Conservation (phyloP, 371 early-diverging fungal genomes). For the Mortierella sp. region DNA sequence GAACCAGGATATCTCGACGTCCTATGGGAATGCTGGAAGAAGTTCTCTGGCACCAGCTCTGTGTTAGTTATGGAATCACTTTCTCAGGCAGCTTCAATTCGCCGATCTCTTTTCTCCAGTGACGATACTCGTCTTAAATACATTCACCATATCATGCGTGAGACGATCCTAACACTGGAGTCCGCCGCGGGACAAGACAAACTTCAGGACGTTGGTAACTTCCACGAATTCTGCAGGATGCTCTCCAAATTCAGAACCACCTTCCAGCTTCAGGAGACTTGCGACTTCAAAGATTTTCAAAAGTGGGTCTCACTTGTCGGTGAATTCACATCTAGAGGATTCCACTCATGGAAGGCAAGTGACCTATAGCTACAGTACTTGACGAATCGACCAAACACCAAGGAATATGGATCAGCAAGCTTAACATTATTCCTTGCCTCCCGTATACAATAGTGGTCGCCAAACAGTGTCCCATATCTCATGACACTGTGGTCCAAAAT, state of each 20-base stretch:
- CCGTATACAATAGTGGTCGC: slow-evolving; percentile 66
- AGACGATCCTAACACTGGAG: slow-evolving; percentile 74
- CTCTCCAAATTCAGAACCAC: slow-evolving; percentile 84
- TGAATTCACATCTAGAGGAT: slow-evolving; percentile 78
- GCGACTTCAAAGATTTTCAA: slow-evolving; percentile 72
- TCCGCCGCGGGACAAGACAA: slow-evolving; percentile 62
- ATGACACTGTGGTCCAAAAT: slow-evolving; percentile 88
- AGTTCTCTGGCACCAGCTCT: slow-evolving; percentile 20
- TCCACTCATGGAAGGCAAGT: slow-evolving; percentile 78
- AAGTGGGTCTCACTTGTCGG: slow-evolving; percentile 81
- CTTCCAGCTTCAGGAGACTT: slow-evolving; percentile 81
- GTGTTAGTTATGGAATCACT: slow-evolving; percentile 83
- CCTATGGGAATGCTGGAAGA: slow-evolving; percentile 77
- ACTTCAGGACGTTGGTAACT: slow-evolving; percentile 79
- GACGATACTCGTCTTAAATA: slow-evolving; percentile 77
- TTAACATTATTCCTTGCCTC: not conserved
- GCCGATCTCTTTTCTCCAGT: slow-evolving; percentile 82
- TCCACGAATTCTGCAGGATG: slow-evolving; percentile 88
- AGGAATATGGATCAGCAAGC: not conserved
- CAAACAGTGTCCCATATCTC: slow-evolving; percentile 82
- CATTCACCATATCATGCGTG: slow-evolving; percentile 76
- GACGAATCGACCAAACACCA: not conserved
- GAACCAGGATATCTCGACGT: slow-evolving; percentile 72
- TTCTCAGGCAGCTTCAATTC: slow-evolving; percentile 81
- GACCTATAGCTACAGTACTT: not conserved